These are phyloP conservation scores for Hymenoscyphus fructigenus DNA, from an alignment of 2,329 filamentous ascomycete genomes.

Conservation along the genomic window DNA sequence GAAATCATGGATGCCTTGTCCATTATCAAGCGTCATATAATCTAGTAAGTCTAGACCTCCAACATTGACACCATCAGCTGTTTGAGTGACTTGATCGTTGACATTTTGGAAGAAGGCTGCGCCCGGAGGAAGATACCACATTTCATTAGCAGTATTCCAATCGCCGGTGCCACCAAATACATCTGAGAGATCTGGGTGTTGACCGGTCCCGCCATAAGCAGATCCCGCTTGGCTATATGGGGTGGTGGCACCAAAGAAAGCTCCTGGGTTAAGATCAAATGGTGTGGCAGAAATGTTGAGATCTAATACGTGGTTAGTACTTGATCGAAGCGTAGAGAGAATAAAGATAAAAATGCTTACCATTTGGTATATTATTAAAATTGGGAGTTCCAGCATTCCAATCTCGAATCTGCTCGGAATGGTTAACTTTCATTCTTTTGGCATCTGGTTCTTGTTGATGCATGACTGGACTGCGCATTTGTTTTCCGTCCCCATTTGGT, in stretches of 20 bases:
- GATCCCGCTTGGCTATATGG: conserved; percentile 34
- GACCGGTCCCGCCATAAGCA: conserved; percentile 20
- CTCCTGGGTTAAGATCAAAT: conserved; percentile 56
- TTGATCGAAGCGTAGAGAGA: neutral
- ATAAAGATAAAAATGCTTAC: conserved; percentile 18
- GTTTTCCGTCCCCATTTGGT: conserved; percentile 31
- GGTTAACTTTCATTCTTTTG: conserved; percentile 32
- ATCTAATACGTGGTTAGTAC: conserved; percentile 25
- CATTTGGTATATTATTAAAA: conserved; percentile 26
- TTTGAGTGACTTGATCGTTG: conserved; percentile 65
- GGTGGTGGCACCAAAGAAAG: conserved; percentile 49
- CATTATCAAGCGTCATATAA: conserved; percentile 52
- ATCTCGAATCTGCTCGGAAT: conserved; percentile 29
- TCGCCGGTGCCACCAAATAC: conserved; percentile 29
- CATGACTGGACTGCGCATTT: conserved; percentile 32
- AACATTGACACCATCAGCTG: conserved; percentile 65
- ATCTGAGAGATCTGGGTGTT: conserved; percentile 35
- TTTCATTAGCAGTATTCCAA: conserved; percentile 44
- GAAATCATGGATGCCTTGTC: neutral
- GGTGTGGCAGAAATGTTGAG: conserved; percentile 58
- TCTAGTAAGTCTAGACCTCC: conserved; percentile 66
- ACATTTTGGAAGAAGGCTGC: conserved; percentile 65
- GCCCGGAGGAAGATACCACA: conserved; percentile 67
- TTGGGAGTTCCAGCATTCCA: conserved; percentile 34
- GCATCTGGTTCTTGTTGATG: conserved; percentile 34